phyloP scores from a whole-genome alignment of 1,284 basidiomycete species.

The Ustilago xerochloae region DNA sequence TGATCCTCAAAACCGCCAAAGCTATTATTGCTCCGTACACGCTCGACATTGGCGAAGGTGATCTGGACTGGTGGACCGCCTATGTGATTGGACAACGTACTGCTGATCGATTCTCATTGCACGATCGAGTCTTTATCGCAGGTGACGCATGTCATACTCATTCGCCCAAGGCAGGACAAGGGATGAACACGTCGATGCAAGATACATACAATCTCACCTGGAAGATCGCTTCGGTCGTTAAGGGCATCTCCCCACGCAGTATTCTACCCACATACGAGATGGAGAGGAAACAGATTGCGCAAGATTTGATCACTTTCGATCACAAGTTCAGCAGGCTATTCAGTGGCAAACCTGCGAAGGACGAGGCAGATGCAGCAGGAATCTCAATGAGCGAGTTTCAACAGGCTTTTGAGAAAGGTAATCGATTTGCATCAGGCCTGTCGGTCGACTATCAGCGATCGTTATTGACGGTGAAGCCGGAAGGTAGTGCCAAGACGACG shows the following conservation, averaged over 20 bases:
- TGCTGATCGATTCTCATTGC: slow-evolving; percentile 29
- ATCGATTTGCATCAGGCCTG: slow-evolving; percentile 32
- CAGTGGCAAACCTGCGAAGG: slow-evolving; percentile 77
- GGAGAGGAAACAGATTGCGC: slow-evolving; percentile 73
- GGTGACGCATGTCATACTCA: slow-evolving; percentile 75
- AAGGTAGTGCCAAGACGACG: slow-evolving; percentile 15
- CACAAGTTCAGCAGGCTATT: slow-evolving; percentile 79
- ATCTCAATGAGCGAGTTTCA: slow-evolving; percentile 78
- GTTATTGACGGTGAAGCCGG: slow-evolving; percentile 26
- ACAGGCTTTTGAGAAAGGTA: slow-evolving; percentile 62
- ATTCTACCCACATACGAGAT: slow-evolving; percentile 74
- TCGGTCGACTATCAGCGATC: slow-evolving; percentile 36
- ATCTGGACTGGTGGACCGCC: slow-evolving; percentile 79
- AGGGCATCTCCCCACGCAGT: slow-evolving; percentile 76
- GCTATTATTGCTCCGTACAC: slow-evolving; percentile 78
- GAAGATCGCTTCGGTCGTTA: slow-evolving; percentile 79
- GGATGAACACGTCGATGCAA: slow-evolving; percentile 85
- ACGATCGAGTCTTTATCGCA: slow-evolving; percentile 35
- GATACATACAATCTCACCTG: slow-evolving; percentile 71
- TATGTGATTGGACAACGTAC: slow-evolving; percentile 46
- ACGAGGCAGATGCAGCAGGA: slow-evolving; percentile 73
- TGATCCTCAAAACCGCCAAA: slow-evolving; percentile 75
- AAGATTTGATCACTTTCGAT: slow-evolving; percentile 84
- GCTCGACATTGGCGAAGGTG: slow-evolving; percentile 72
- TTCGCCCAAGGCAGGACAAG: slow-evolving; percentile 78